Evolutionary conservation across 2,329 filamentous ascomycete species (phyloP), one percentile per base, ranked within the genome.

Genomic region (Aspergillus neoniger): DNA sequence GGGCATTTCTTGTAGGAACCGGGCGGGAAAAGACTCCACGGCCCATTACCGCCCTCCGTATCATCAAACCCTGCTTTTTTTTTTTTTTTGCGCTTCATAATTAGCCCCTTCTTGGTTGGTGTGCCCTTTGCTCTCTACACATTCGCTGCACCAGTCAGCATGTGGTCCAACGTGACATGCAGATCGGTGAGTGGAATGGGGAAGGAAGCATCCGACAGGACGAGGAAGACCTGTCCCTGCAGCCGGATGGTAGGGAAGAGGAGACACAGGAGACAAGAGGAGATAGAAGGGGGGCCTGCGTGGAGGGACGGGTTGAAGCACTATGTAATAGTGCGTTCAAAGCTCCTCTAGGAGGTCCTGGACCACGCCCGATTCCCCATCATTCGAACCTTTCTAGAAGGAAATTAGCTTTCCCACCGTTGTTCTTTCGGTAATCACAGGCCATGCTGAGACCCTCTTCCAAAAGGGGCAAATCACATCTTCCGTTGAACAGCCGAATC

Each of bases 381-480:
- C 51, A 57, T 67, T 68, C 62, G 65, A 73, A 72, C 64, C 66
- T 68, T 74, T 73, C 71, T 73, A 74, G 71, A 74, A 74, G 70
- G 65, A 69, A 66, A 66, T 65, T 73, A 71, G 63, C 65, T 67
- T 72, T 69, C 60, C 30, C 63, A 57, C 69, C 66, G 66, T 70
- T 66, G 62, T 41, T 59, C 55, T 63, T 36, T 59, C 65, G 63
- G 59, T 68, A 65, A 63, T 65, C 64, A 67, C 64, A 68, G 52
- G 52, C 47, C 58, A 60, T 55, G 36, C 49, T 60, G 49, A 55
- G 38, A 49, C 58, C 53, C 52, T 57, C 47, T 50, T 39, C 39
- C 55, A 43, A 64, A 66, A 66, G 62, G 61, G 64, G 63, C 55
- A 44, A 57, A 52, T 50, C 51, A 38, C 50, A 55, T 32, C 49